Percentiles rank a stretch among this genome's conserved stretches.
Conservation (phyloP, 495 filamentous ascomycete species). For the Astrothelium macrocarpum region DNA sequence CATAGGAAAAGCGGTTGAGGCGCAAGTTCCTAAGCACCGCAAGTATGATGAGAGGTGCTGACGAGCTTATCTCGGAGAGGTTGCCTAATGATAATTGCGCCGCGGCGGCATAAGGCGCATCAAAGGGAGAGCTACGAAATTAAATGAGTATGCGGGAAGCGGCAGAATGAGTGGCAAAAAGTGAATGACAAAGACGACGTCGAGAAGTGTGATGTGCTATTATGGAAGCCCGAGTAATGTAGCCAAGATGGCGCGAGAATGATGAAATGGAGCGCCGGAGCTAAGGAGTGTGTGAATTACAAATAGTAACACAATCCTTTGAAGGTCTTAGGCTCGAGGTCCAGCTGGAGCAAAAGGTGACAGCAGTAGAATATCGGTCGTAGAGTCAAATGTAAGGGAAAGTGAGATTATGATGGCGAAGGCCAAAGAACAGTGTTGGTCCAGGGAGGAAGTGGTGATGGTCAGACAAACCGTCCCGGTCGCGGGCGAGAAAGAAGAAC, state of each 20-base stretch:
- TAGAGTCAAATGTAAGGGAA: neutral
- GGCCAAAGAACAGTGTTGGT: conserved; percentile 4
- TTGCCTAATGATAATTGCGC: conserved; percentile 2
- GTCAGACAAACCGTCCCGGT: conserved; percentile 2
- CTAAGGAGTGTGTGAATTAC: conserved; percentile 6
- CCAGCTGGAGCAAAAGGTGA: conserved; percentile 5
- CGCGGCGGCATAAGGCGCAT: neutral
- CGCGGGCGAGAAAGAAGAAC: conserved; percentile 2
- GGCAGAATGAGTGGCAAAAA: neutral
- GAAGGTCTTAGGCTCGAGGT: conserved; percentile 5
- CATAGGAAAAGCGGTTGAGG: neutral
- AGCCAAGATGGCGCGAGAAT: neutral
- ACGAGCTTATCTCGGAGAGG: neutral
- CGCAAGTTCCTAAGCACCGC: neutral
- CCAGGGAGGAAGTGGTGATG: conserved; percentile 4
- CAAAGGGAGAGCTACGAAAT: neutral
- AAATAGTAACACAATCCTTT: conserved; percentile 6
- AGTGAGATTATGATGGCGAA: neutral
- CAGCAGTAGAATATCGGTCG: neutral
- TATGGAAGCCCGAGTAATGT: neutral
- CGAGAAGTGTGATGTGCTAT: neutral
- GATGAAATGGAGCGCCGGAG: conserved; percentile 2
- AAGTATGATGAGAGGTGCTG: neutral
- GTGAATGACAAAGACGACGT: neutral
- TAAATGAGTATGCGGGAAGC: neutral